Percentiles rank a stretch among this genome's conserved stretches.
These are phyloP conservation scores for Candida cerambycidarum DNA, from an alignment of 805 yeast species.

Conservation along the genomic window DNA sequence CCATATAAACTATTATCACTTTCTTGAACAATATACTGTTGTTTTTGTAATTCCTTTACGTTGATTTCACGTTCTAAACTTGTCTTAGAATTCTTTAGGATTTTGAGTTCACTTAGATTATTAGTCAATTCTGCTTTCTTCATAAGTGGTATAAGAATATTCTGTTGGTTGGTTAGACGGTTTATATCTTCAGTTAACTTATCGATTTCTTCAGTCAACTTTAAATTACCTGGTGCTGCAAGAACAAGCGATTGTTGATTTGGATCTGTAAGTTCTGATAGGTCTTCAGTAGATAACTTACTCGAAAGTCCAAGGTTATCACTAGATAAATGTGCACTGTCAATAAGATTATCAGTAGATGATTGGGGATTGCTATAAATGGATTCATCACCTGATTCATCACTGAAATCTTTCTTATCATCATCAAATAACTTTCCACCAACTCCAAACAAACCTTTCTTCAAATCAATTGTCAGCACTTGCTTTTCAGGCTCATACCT, in stretches of 20 bases:
- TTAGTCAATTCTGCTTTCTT: slow-evolving; percentile 84
- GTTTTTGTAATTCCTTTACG: slow-evolving; percentile 69
- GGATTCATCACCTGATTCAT: slow-evolving; percentile 32
- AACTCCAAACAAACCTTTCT: slow-evolving; percentile 30
- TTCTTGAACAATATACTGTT: slow-evolving; percentile 81
- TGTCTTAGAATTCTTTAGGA: slow-evolving; percentile 64
- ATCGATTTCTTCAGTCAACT: slow-evolving; percentile 64
- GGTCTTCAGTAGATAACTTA: too few species aligned
- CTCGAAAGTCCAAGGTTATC: too few species aligned
- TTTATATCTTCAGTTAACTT: slow-evolving; percentile 58
- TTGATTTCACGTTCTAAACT: slow-evolving; percentile 73
- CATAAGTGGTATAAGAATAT: slow-evolving; percentile 64
- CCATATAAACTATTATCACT: slow-evolving; percentile 75
- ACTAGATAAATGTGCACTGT: too few species aligned
- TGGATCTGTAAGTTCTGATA: too few species aligned
- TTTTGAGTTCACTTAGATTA: slow-evolving; percentile 64
- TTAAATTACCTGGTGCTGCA: slow-evolving; percentile 70
- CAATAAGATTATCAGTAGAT: not conserved
- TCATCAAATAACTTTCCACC: slow-evolving; percentile 4
- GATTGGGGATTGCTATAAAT: slow-evolving; percentile 19
- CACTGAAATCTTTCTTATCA: slow-evolving; percentile 23
- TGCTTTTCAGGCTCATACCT: slow-evolving; percentile 7
- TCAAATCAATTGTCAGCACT: slow-evolving; percentile 13
- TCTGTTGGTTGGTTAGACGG: slow-evolving; percentile 58
- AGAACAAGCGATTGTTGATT: slow-evolving; percentile 21